Evolutionary conservation across 352 stramenopile genomes (phyloP).

Genomic region (Phytophthora colocasiae): DNA sequence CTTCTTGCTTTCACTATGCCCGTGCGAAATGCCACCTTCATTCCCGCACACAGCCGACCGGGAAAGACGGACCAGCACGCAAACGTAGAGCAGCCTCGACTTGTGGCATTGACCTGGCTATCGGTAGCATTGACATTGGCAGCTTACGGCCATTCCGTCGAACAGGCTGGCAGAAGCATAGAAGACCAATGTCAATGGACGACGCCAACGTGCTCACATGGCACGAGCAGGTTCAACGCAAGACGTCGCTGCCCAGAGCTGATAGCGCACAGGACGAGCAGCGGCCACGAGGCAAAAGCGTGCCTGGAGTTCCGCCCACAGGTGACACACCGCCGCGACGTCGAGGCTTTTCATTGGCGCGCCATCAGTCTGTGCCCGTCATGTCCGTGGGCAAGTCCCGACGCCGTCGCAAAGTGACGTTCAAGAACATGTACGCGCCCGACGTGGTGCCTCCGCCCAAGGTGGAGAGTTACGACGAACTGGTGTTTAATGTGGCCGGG

Average conservation of each 20-base stretch:
- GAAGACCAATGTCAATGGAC: conserved; percentile 16
- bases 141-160: conserved; percentile 16
- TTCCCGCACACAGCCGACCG: not conserved
- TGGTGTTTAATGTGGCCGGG: conserved; percentile 64
- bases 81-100: not conserved
- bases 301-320: conserved; percentile 1
- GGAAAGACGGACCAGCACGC: conserved; percentile 10
- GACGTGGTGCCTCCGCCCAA: conserved; percentile 44
- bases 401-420: conserved; percentile 52
- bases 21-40: not conserved
- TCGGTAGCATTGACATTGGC: conserved; percentile 5
- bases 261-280: conserved; percentile 7
- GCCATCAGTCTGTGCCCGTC: conserved; percentile 22
- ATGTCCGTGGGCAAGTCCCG: conserved; percentile 33
- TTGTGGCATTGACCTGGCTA: not conserved
- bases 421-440: conserved; percentile 51
- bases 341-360: conserved; percentile 30
- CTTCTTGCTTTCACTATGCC: conserved; percentile 13
- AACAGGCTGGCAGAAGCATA: conserved; percentile 24
- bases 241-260: conserved; percentile 26
- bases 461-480: conserved; percentile 63
- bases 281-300: conserved; percentile 31
- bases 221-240: conserved; percentile 36
- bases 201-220: conserved; percentile 34
- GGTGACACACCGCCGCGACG: conserved; percentile 7